Evolutionary conservation across 306 rosid genomes (phyloP).

Genomic region (Fragaria iinumae): DNA sequence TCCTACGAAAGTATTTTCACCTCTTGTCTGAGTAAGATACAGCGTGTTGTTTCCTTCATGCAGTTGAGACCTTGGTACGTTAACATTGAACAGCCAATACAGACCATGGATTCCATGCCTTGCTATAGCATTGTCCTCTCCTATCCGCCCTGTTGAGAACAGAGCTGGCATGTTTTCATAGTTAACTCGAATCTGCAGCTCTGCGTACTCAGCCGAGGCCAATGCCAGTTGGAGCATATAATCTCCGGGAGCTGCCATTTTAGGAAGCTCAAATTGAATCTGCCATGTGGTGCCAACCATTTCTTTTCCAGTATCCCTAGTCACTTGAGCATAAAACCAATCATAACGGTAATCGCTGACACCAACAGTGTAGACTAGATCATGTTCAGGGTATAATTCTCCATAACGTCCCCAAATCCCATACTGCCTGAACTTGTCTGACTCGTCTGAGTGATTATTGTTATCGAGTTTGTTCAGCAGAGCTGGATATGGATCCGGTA

Average conservation of each 20-base stretch:
- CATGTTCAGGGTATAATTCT: constrained; percentile 36
- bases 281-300: constrained; percentile 66
- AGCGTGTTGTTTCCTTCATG: constrained; percentile 50
- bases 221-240: constrained; percentile 71
- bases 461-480: constrained; percentile 42
- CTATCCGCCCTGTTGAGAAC: constrained; percentile 46
- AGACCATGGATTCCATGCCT: constrained; percentile 86
- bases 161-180: not conserved
- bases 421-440: constrained; percentile 54
- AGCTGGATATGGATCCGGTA: constrained; percentile 56
- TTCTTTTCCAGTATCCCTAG: constrained; percentile 9
- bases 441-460: constrained; percentile 28
- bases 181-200: constrained; percentile 62
- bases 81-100: constrained; percentile 38
- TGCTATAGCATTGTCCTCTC: constrained; percentile 64
- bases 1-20: constrained; percentile 33
- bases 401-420: constrained; percentile 55
- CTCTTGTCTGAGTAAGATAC: constrained; percentile 53
- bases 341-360: constrained; percentile 16
- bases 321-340: constrained; percentile 58
- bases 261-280: constrained; percentile 42
- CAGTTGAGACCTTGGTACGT: constrained; percentile 32
- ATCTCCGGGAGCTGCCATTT: constrained; percentile 12
- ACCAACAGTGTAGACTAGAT: constrained; percentile 38
- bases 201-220: constrained; percentile 44